Evolutionary conservation across 2,329 filamentous ascomycete species (phyloP).

Genomic region (Talaromyces albobiverticillius): DNA sequence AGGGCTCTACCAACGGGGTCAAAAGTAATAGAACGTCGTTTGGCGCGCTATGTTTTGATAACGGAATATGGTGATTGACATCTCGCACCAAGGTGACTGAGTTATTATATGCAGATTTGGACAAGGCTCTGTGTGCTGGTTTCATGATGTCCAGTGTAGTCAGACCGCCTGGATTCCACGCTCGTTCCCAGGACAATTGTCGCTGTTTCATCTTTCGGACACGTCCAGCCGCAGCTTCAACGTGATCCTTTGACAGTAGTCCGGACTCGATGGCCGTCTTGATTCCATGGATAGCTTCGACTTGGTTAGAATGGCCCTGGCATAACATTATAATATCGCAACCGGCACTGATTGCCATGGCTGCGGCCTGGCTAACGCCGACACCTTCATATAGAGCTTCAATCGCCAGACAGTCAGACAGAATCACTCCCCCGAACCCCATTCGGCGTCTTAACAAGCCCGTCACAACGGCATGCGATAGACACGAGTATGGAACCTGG

Average conservation of each 20-base stretch:
- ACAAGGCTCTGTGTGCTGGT: conserved; percentile 8
- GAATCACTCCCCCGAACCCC: conserved; percentile 12
- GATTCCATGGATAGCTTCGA: conserved; percentile 14
- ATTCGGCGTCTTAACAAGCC: conserved; percentile 11
- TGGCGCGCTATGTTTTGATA: conserved; percentile 7
- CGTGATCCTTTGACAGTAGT: conserved; percentile 6
- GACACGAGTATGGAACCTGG: conserved; percentile 11
- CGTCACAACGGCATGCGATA: conserved; percentile 12
- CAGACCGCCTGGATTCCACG: conserved; percentile 12
- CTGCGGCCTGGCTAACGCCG: conserved; percentile 14
- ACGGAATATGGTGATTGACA: conserved; percentile 2
- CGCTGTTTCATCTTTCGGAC: conserved; percentile 13
- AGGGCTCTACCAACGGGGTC: conserved; percentile 13
- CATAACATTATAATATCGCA: conserved; percentile 15
- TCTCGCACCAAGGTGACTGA: conserved; percentile 13
- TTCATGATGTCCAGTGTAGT: conserved; percentile 7
- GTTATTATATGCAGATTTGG: conserved; percentile 7
- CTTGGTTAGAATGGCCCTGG: conserved; percentile 13
- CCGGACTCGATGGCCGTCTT: conserved; percentile 11
- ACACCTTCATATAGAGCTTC: conserved; percentile 13
- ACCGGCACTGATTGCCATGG: conserved; percentile 13
- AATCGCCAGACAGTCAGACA: conserved; percentile 14
- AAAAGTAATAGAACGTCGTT: conserved; percentile 11
- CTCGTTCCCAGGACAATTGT: conserved; percentile 10
- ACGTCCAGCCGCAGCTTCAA: conserved; percentile 8